A percentile compares a stretch with the other conserved stretches of the same genome.
Conservation (phyloP, 2,329 filamentous ascomycete species). For the Clonostachys byssicola region DNA sequence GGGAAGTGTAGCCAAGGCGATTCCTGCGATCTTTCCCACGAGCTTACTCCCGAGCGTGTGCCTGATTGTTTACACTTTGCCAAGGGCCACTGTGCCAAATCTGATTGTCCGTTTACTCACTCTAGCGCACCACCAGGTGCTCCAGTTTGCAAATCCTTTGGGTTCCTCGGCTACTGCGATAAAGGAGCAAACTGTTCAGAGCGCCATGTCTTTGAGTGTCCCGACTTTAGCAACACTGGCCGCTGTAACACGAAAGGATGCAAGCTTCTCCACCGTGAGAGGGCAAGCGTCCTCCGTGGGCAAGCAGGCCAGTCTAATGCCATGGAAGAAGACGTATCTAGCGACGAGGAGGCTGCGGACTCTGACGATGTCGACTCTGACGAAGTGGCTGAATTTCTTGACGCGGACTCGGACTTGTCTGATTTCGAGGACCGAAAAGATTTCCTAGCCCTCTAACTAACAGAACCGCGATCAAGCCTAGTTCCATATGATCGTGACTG, state of each 20-base stretch:
- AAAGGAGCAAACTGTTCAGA: slow-evolving; percentile 74
- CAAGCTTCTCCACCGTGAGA: slow-evolving; percentile 81
- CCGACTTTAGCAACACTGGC: slow-evolving; percentile 90
- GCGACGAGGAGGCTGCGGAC: slow-evolving; percentile 67
- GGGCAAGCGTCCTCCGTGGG: slow-evolving; percentile 73
- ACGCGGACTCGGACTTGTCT: slow-evolving; percentile 47
- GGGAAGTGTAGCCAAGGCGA: slow-evolving; percentile 73
- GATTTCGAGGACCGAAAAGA: slow-evolving; percentile 56
- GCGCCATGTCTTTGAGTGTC: slow-evolving; percentile 89
- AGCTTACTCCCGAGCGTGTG: slow-evolving; percentile 75
- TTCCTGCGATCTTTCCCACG: slow-evolving; percentile 87
- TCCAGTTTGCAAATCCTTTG: slow-evolving; percentile 80
- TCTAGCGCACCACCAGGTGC: slow-evolving; percentile 72
- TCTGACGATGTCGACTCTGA: slow-evolving; percentile 82
- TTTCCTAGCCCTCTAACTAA: slow-evolving; percentile 43
- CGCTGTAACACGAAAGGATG: slow-evolving; percentile 77
- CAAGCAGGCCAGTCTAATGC: slow-evolving; percentile 47
- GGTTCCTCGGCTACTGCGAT: slow-evolving; percentile 82
- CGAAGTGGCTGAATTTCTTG: slow-evolving; percentile 62
- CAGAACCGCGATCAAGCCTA: not conserved
- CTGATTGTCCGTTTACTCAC: slow-evolving; percentile 83
- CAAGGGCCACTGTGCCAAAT: slow-evolving; percentile 84
- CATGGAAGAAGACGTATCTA: slow-evolving; percentile 71
- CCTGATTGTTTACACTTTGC: slow-evolving; percentile 88
- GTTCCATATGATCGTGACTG: not conserved